A percentile compares a stretch with the other conserved stretches of the same genome.
Conservation (phyloP, 495 filamentous ascomycete genomes). For the Aspergillus cavernicola region DNA sequence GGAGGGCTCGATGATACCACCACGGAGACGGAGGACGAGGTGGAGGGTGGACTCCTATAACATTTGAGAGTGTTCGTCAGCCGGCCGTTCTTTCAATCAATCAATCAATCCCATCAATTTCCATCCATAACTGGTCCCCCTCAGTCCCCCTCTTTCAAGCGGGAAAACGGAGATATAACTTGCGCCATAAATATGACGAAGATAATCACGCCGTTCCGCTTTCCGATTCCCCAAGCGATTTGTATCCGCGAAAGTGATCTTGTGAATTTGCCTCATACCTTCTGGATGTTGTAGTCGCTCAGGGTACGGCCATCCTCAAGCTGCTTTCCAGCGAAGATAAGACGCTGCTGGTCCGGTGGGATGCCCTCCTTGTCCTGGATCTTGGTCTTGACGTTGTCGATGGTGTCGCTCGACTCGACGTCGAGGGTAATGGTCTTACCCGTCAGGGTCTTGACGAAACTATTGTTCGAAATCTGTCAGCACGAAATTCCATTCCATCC, state of each 20-base stretch:
- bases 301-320: slow-evolving; percentile 98
- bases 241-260: background rate
- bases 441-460: slow-evolving; percentile 96
- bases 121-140: background rate
- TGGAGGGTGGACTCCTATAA: slow-evolving; percentile 95
- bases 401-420: slow-evolving; percentile 97
- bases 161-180: no score
- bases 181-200: background rate
- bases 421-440: slow-evolving; percentile 99
- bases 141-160: background rate
- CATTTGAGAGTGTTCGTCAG: slow-evolving; percentile 27
- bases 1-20: slow-evolving; percentile 98
- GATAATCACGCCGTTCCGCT: background rate
- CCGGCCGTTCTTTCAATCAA: slow-evolving; percentile 1
- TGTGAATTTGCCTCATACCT: slow-evolving; percentile 58
- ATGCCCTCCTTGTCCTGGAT: slow-evolving; percentile 99
- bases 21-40: slow-evolving; percentile 97
- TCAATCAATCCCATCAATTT: background rate
- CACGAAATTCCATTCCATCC: slow-evolving; percentile 7
- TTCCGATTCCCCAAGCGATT: background rate
- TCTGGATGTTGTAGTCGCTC: slow-evolving; percentile 99
- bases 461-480: slow-evolving; percentile 45
- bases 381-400: slow-evolving; percentile 97
- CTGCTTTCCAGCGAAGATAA: slow-evolving; percentile 99
- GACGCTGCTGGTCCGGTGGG: slow-evolving; percentile 96